phyloP scores from a whole-genome alignment of 2,329 filamentous ascomycete species.

The Trematosphaeria pertusa region DNA sequence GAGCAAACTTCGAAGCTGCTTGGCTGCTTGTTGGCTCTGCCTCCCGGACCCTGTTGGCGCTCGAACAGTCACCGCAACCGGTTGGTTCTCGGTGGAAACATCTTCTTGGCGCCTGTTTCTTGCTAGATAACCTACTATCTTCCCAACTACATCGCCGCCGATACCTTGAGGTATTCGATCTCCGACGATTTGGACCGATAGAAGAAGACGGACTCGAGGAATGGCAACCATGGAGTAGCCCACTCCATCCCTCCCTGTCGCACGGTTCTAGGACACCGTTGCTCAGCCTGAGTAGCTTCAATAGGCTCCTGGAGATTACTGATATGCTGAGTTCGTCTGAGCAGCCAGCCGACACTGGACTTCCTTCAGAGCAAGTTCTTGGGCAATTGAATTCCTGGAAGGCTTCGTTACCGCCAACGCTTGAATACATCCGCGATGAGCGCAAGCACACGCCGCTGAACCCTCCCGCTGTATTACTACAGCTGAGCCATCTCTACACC shows the following conservation, averaged over 20 bases:
- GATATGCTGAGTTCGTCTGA: conserved; percentile 29
- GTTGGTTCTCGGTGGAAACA: conserved; percentile 45
- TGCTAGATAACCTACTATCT: conserved; percentile 67
- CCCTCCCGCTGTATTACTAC: conserved; percentile 37
- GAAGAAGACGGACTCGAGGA: conserved; percentile 74
- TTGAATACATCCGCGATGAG: conserved; percentile 28
- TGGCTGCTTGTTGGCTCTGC: conserved; percentile 71
- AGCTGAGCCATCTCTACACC: conserved; percentile 34
- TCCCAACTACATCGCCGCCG: conserved; percentile 59
- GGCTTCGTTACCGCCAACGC: conserved; percentile 29
- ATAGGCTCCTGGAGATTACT: conserved; percentile 52
- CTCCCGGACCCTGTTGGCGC: conserved; percentile 59
- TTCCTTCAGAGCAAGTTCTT: conserved; percentile 42
- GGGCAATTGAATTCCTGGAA: conserved; percentile 49
- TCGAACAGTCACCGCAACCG: conserved; percentile 45
- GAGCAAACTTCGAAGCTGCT: conserved; percentile 63
- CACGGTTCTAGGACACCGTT: conserved; percentile 38
- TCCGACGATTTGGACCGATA: conserved; percentile 57
- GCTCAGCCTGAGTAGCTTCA: conserved; percentile 61
- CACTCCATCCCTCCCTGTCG: conserved; percentile 44
- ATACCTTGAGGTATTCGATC: conserved; percentile 58
- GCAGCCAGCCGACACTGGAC: conserved; percentile 20
- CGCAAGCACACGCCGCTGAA: conserved; percentile 20
- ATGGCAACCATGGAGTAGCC: conserved; percentile 74
- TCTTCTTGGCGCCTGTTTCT: conserved; percentile 64